Evolutionary conservation across 495 filamentous ascomycete genomes (phyloP).

Genomic region (Neurospora sp.): DNA sequence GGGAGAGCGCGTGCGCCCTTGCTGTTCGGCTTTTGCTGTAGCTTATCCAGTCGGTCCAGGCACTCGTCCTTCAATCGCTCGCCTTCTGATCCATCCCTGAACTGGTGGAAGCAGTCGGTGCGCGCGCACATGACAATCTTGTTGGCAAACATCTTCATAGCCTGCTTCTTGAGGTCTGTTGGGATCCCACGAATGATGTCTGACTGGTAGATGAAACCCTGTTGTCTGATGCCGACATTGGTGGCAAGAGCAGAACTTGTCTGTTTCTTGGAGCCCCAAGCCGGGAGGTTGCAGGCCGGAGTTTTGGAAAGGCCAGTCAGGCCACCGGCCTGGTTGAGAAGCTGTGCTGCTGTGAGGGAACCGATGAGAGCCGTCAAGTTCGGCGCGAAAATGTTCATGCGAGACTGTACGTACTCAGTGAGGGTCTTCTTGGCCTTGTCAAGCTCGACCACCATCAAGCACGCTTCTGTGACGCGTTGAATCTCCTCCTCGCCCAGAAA

Average conservation of each 20-base stretch:
- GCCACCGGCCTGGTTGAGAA: conserved; percentile 88
- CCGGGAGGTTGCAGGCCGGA: conserved; percentile 83
- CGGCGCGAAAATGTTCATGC: conserved; percentile 92
- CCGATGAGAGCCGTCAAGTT: conserved; percentile 91
- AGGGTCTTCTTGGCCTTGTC: conserved; percentile 80
- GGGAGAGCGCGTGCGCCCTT: conserved; percentile 81
- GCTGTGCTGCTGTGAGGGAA: conserved; percentile 88
- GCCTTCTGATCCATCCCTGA: conserved; percentile 72
- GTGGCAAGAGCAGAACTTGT: conserved; percentile 81
- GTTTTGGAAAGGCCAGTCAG: conserved; percentile 81
- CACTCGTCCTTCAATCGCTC: conserved; percentile 76
- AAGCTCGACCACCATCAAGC: conserved; percentile 76
- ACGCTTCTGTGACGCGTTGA: conserved; percentile 62
- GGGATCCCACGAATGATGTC: conserved; percentile 76
- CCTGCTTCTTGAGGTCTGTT: conserved; percentile 80
- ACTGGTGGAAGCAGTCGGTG: conserved; percentile 76
- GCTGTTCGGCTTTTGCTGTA: conserved; percentile 88
- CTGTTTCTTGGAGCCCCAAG: conserved; percentile 80
- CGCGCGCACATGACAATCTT: conserved; percentile 89
- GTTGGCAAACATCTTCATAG: conserved; percentile 88
- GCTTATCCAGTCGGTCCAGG: conserved; percentile 81
- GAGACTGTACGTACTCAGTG: conserved; percentile 92
- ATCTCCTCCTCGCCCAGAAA: conserved; percentile 68
- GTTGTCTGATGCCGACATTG: conserved; percentile 82
- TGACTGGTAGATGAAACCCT: conserved; percentile 90